These are phyloP conservation scores for Apiospora aurea DNA, from an alignment of 2,329 filamentous ascomycete species.

Conservation along the genomic window DNA sequence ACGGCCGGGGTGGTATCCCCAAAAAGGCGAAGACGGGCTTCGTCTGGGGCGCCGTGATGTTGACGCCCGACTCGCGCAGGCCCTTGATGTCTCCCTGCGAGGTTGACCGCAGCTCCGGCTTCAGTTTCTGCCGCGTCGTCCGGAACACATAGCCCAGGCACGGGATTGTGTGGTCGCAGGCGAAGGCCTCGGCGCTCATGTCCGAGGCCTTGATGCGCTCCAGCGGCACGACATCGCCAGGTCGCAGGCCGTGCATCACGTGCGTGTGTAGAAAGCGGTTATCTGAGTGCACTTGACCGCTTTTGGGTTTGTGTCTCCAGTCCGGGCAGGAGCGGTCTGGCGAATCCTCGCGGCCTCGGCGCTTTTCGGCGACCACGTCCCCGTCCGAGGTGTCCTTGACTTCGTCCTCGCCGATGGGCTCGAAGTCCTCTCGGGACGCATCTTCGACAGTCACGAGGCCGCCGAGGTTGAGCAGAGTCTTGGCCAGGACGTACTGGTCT, in stretches of 20 bases:
- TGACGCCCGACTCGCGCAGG: constrained; percentile 46
- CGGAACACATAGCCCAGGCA: constrained; percentile 56
- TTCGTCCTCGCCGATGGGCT: constrained; percentile 10
- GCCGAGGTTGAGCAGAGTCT: constrained; percentile 51
- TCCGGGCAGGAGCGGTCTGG: neutral
- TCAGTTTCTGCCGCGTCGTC: constrained; percentile 47
- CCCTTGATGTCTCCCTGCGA: constrained; percentile 46
- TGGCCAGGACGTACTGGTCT: constrained; percentile 49
- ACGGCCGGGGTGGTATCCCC: constrained; percentile 52
- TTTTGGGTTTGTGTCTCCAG: constrained; percentile 6
- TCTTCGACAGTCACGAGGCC: constrained; percentile 38
- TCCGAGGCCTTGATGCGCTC: constrained; percentile 40
- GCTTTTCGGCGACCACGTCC: neutral
- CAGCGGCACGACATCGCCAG: constrained; percentile 47
- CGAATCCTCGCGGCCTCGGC: constrained; percentile 1
- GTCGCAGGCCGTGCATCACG: constrained; percentile 45
- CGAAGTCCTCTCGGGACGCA: neutral
- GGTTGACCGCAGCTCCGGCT: constrained; percentile 45
- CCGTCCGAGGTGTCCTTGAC: constrained; percentile 36
- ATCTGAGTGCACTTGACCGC: neutral
- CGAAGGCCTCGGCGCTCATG: constrained; percentile 51
- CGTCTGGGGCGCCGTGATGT: constrained; percentile 49
- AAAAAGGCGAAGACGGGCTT: constrained; percentile 55
- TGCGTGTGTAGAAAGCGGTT: constrained; percentile 47
- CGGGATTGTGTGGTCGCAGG: constrained; percentile 55